Base-by-base conservation (phyloP, 148 eudicot species). In the Talinum fruticosum region DNA sequence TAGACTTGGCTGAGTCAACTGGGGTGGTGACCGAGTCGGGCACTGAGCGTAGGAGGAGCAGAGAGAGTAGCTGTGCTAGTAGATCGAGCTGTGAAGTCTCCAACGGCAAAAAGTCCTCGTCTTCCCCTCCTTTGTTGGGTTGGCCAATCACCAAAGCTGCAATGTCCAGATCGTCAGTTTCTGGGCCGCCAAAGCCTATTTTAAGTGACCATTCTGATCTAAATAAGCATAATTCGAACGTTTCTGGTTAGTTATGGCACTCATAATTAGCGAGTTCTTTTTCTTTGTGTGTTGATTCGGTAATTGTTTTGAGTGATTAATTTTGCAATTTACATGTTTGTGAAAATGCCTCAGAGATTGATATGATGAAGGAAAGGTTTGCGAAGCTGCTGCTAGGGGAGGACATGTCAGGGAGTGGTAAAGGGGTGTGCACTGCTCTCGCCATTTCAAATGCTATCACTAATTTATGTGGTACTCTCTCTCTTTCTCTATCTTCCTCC, bases 401-500 rank as follows among this genome's bases (percentile, higher is more conserved):
- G 76, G 99, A 96, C 68, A 96, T 96, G 99, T 96, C 99, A 57
- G 99, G 99, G 33, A 88, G 91, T 85, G 99, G 99, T 16, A 87
- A 87, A 80, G 99, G 99, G 79, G 99, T 96, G 85, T 90, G 86
- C 51, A 76, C 94, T 14, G 90, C 99, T 51, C 72, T 95, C 76
- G 91, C 97, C 70, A 88, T 92, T 84, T 95, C 99, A 33, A 95
- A 95, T 85, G 94, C 99, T 82, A 88, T 91, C 71, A 95, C 99
- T 62, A 95, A 95, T 83, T 86, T 95, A 33, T 89, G 90, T 81
- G 99, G 99, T 95, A 88, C 8, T 8, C 30, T 24, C 47, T 34
- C 69, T 36, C n/a, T n/a, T n/a, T n/a, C 8, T 61, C 72, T 66
- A 47, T 53, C 28, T 75, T n/a, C n/a, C 26, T 72, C 38, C 69